Evolutionary conservation across 768 basidiomycete species (phyloP), one percentile per base, ranked within the genome.

Genomic region (Neoboletus brunneissimus): DNA sequence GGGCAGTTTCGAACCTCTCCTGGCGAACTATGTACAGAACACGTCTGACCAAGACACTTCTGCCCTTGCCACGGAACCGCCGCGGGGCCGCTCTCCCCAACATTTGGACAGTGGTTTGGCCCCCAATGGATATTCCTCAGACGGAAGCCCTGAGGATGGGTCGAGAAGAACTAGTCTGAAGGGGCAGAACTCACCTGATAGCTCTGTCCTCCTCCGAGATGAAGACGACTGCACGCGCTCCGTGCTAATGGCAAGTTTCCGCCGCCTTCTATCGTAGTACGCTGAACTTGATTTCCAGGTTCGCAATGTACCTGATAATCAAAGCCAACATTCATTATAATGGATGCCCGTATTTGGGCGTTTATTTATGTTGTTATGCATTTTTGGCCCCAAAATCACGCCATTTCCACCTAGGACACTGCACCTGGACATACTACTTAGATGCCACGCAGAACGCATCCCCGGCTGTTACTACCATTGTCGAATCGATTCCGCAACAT

Each of bases 1-100:
- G 2, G 82, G 79, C 15, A 87, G 85, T 70, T 78, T 78, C 53
- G 86, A 88, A 59, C 84, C 84, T 27, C 72, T 88, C 22, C 71
- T 88, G 46, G 77, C 80, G 25, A 71, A 75, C 13, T 82, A 76
- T 54, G 68, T 70, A 38, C 73, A 74, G 15, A 56, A 62, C 56
- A 16, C 45, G 23, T 53, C 66, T 22, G 66, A 72, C 22, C 66
- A 61, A 48, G 64, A 63, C 18, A 27, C 45, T 29, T 54, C 56
- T 38, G 38, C 38, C 13, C 55, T 42, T 29, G 43, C 56, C 34
- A 48, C 45, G 43, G 71, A 68, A 25, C 66, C 60, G 18, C 74
- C 77, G 37, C 74, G 68, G 41, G 74, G 70, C 42, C 73, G 12
- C 11, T 51, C 64, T 46, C 6, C 51, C 27, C 60, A 22, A 35